Conservation (phyloP, 176 grass and related monocot genomes). For the Eragrostis curvula region DNA sequence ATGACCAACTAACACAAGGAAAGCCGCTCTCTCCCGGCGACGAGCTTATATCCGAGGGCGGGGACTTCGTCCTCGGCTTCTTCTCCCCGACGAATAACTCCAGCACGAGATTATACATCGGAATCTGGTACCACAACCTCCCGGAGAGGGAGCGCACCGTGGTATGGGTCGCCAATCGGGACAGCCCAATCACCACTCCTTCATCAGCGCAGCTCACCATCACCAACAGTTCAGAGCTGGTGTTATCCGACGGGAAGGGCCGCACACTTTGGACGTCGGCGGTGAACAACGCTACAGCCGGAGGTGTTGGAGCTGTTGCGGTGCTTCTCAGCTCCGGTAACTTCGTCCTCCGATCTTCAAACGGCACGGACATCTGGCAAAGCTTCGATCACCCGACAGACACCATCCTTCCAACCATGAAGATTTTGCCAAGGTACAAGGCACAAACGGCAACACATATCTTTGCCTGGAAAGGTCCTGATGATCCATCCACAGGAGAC, state of each 20-base stretch:
- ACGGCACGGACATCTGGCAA: constrained; percentile 33
- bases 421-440: not conserved
- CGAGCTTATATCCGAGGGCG: constrained; percentile 18
- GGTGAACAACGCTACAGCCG: too few species aligned
- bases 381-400: constrained; percentile 49
- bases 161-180: constrained; percentile 57
- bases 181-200: constrained; percentile 14
- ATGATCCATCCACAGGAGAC: constrained; percentile 34
- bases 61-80: constrained; percentile 43
- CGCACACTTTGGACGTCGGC: constrained; percentile 29
- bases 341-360: constrained; percentile 6
- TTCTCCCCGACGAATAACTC: constrained; percentile 1
- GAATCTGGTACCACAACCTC: constrained; percentile 52
- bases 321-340: constrained; percentile 35
- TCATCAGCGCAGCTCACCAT: constrained; percentile 20
- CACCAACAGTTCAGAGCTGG: constrained; percentile 9
- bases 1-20: constrained; percentile 20
- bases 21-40: not conserved
- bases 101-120: constrained; percentile 19
- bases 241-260: constrained; percentile 5
- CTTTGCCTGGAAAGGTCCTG: constrained; percentile 29
- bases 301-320: not conserved
- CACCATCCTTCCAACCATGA: constrained; percentile 38
- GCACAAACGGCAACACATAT: not conserved
- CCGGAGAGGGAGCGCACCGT: not conserved